Percentiles rank a stretch among this genome's conserved stretches.
Conservation (phyloP, 1,139 yeast species). For the Barnettozyma hawaiiensis region DNA sequence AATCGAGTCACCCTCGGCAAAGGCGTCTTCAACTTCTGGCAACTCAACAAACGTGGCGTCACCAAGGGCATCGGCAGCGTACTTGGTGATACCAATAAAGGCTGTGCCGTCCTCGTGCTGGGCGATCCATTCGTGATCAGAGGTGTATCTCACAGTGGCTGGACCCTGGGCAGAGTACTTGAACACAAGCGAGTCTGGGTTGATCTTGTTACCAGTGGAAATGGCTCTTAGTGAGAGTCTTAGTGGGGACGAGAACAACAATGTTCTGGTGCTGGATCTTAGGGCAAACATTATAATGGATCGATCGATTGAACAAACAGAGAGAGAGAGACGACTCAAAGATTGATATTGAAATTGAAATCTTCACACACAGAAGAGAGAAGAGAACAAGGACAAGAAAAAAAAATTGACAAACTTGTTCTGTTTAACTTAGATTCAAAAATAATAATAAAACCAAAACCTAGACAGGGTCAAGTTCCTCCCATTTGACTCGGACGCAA, state of each 20-base stretch:
- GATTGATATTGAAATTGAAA: too few species aligned
- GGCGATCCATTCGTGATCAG: constrained; percentile 96
- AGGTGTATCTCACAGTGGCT: constrained; percentile 50
- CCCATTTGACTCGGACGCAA: too few species aligned
- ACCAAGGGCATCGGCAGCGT: constrained; percentile 97
- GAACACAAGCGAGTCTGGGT: constrained; percentile 20
- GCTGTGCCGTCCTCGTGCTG: constrained; percentile 73
- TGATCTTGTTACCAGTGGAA: constrained; percentile 24
- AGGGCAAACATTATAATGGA: constrained; percentile 6
- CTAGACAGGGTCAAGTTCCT: too few species aligned
- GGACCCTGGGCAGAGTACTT: constrained; percentile 22
- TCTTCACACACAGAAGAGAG: too few species aligned
- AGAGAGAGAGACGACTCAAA: too few species aligned
- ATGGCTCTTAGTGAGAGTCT: constrained; percentile 17
- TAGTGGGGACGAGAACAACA: constrained; percentile 5
- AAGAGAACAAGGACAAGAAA: too few species aligned
- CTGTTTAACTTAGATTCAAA: too few species aligned
- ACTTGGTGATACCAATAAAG: constrained; percentile 86
- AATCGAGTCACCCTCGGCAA: constrained; percentile 72
- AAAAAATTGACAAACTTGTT: too few species aligned
- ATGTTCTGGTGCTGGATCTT: constrained; percentile 9
- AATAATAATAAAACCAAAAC: too few species aligned
- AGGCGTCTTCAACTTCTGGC: constrained; percentile 66
- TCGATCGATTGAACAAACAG: too few species aligned
- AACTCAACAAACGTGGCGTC: constrained; percentile 93